phyloP scores from a whole-genome alignment of 139 green algal genomes.

The Nannochloris sp. region DNA sequence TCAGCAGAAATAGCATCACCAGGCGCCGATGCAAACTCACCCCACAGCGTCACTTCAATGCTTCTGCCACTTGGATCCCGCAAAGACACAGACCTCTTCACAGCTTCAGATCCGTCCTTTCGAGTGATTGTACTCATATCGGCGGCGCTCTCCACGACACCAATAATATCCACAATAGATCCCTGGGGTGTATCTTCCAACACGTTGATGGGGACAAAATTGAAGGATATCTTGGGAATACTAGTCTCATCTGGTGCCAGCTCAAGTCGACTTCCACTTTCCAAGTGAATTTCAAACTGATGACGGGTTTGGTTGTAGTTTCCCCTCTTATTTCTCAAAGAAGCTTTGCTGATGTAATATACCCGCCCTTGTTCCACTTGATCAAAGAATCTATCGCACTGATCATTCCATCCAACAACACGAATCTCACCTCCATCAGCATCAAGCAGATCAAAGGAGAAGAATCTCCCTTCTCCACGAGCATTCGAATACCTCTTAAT shows the following conservation, averaged over 20 bases:
- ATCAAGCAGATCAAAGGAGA: slow-evolving; percentile 78
- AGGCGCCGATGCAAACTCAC: slow-evolving; percentile 38
- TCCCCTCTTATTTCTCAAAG: slow-evolving; percentile 43
- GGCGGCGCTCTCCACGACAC: slow-evolving; percentile 67
- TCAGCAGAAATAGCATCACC: slow-evolving; percentile 35
- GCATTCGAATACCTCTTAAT: slow-evolving; percentile 59
- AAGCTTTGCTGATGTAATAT: slow-evolving; percentile 75
- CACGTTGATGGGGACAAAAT: slow-evolving; percentile 68
- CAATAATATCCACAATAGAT: slow-evolving; percentile 76
- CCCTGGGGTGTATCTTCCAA: slow-evolving; percentile 57
- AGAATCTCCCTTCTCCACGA: slow-evolving; percentile 79
- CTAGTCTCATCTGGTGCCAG: slow-evolving; percentile 36
- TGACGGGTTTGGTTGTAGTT: slow-evolving; percentile 53
- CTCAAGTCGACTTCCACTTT: slow-evolving; percentile 46
- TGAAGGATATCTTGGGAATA: slow-evolving; percentile 64
- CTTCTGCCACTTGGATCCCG: slow-evolving; percentile 57
- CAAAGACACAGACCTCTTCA: slow-evolving; percentile 73
- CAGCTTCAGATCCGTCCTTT: slow-evolving; percentile 70
- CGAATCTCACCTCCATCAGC: slow-evolving; percentile 44
- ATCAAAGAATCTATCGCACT: slow-evolving; percentile 26
- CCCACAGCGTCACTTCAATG: slow-evolving; percentile 92
- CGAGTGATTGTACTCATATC: slow-evolving; percentile 53
- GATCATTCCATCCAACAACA: slow-evolving; percentile 39
- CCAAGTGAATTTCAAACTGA: slow-evolving; percentile 87
- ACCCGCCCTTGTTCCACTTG: slow-evolving; percentile 55